phyloP scores from a whole-genome alignment of 495 filamentous ascomycete species.

The Penicillium macrosclerotiorum region DNA sequence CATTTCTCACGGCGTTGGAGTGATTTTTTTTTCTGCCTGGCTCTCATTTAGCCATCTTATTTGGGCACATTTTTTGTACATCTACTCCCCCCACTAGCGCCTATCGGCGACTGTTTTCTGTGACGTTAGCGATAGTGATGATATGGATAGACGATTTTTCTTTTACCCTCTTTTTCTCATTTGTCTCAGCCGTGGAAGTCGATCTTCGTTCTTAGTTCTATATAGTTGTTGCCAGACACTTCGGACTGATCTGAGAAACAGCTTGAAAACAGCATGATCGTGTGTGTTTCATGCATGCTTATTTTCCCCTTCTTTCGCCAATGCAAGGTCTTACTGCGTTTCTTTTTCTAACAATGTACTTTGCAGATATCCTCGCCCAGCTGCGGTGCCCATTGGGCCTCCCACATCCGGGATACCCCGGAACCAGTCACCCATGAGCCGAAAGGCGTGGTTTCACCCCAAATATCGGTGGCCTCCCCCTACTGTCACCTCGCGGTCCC shows the following conservation, averaged over 20 bases:
- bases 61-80: slow-evolving; percentile 20
- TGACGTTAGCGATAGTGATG: slow-evolving; percentile 21
- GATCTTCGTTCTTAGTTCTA: no score
- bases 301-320: not conserved
- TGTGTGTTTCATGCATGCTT: no score
- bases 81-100: slow-evolving; percentile 17
- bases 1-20: slow-evolving; percentile 28
- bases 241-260: no score
- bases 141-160: slow-evolving; percentile 14
- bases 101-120: slow-evolving; percentile 11
- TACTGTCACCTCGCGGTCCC: no score
- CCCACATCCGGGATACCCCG: not conserved
- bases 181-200: no score
- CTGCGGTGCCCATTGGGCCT: not conserved
- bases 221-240: no score
- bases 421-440: no score
- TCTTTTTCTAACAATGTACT: not conserved
- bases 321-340: not conserved
- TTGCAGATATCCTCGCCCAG: not conserved
- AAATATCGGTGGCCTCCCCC: no score
- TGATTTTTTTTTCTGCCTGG: slow-evolving; percentile 6
- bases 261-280: no score
- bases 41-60: not conserved
- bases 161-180: not conserved
- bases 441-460: no score